Conservation (phyloP, 768 basidiomycete species). For the Zangia roseola region DNA sequence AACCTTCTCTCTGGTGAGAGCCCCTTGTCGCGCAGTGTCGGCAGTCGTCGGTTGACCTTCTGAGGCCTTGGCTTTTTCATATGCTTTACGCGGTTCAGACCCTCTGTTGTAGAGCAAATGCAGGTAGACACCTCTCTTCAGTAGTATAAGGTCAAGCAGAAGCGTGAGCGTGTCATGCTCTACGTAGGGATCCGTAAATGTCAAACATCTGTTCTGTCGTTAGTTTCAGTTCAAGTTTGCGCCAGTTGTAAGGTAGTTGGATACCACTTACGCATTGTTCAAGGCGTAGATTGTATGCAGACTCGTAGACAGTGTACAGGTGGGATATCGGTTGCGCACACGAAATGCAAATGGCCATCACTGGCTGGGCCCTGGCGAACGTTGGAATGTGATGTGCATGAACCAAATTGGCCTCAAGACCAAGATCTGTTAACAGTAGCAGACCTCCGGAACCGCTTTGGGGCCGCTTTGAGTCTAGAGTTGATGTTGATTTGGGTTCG, state of each 20-base stretch:
- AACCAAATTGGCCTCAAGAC: too few relatives aligned
- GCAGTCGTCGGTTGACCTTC: neutral
- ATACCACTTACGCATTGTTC: conserved; percentile 73
- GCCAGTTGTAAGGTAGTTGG: neutral
- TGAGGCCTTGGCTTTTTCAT: conserved; percentile 13
- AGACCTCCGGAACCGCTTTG: too few relatives aligned
- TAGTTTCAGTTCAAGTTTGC: conserved; percentile 6
- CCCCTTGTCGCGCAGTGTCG: neutral
- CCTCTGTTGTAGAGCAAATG: conserved; percentile 83
- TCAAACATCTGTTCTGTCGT: conserved; percentile 53
- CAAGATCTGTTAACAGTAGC: too few relatives aligned
- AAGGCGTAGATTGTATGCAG: conserved; percentile 72
- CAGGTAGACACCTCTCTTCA: conserved; percentile 79
- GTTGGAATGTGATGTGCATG: neutral
- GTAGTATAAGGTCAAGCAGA: conserved; percentile 74
- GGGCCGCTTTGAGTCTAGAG: too few relatives aligned
- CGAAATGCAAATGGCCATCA: conserved; percentile 79
- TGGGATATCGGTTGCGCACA: conserved; percentile 65
- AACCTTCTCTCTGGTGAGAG: conserved; percentile 30
- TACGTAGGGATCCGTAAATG: conserved; percentile 84
- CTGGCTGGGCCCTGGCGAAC: neutral
- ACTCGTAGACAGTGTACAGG: conserved; percentile 82
- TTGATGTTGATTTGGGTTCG: too few relatives aligned
- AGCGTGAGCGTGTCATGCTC: conserved; percentile 77
- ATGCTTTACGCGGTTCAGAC: conserved; percentile 53